phyloP scores from a whole-genome alignment of 1,284 basidiomycete species.

The Malassezia furfur region DNA sequence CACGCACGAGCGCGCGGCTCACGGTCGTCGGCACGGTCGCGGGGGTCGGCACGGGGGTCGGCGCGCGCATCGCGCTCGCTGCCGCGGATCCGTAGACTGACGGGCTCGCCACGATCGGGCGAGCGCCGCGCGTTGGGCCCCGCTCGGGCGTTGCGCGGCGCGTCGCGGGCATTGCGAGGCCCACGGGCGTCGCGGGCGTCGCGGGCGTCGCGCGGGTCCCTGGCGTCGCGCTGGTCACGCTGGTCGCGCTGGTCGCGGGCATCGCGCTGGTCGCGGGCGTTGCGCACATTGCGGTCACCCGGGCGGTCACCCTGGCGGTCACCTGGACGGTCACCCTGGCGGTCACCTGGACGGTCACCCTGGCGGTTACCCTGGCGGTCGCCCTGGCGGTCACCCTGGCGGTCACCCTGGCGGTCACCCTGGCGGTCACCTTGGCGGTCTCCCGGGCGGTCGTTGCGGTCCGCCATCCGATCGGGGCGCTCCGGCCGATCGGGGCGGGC shows the following conservation, averaged over 20 bases:
- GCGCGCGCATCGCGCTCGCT: not conserved
- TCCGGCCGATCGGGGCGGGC: too few relatives aligned
- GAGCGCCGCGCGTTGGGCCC: not conserved
- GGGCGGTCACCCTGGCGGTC: too few relatives aligned
- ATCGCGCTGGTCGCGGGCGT: not conserved
- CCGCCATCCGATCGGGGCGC: too few relatives aligned
- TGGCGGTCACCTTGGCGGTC: not conserved
- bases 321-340: too few relatives aligned
- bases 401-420: not conserved
- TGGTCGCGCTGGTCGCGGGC: not conserved
- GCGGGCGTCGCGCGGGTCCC: not conserved
- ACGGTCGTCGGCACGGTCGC: not conserved
- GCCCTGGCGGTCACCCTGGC: too few relatives aligned
- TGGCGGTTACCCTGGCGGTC: too few relatives aligned
- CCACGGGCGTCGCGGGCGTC: not conserved
- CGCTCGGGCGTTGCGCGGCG: not conserved
- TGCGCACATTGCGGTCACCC: not conserved
- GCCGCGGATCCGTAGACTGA: not conserved
- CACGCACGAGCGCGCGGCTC: not conserved
- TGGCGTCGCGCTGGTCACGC: not conserved
- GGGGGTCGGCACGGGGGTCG: not conserved
- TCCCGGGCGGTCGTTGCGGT: too few relatives aligned
- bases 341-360: too few relatives aligned
- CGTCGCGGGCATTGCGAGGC: not conserved
- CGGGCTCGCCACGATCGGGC: not conserved